Conservation (phyloP, 768 basidiomycete genomes). For the Suillus weaverae region DNA sequence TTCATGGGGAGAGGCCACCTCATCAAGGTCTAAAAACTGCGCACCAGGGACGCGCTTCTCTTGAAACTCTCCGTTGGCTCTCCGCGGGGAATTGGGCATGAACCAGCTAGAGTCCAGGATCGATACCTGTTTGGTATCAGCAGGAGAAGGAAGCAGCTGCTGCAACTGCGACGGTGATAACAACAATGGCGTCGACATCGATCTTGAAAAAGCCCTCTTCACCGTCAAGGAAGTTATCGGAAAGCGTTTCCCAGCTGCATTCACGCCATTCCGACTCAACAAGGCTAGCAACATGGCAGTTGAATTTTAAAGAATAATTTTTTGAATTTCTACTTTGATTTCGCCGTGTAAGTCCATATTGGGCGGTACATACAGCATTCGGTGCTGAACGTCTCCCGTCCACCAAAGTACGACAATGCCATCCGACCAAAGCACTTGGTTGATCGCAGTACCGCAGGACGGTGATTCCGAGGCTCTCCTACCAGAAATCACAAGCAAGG, state of each 20-base stretch:
- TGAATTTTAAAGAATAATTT: slow-evolving; percentile 14
- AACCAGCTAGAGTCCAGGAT: slow-evolving; percentile 87
- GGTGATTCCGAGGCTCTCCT: slow-evolving; percentile 78
- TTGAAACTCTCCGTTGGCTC: slow-evolving; percentile 66
- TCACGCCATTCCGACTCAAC: slow-evolving; percentile 11
- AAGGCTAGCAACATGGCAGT: slow-evolving; percentile 8
- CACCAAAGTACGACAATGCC: slow-evolving; percentile 59
- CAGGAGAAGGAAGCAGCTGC: slow-evolving; percentile 31
- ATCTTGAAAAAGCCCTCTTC: slow-evolving; percentile 39
- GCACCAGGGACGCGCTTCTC: slow-evolving; percentile 69
- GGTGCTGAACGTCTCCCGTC: slow-evolving; percentile 9
- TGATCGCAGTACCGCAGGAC: slow-evolving; percentile 83
- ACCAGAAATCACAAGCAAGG: slow-evolving; percentile 64
- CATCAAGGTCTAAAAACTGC: slow-evolving; percentile 77
- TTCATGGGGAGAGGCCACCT: slow-evolving; percentile 69
- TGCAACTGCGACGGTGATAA: slow-evolving; percentile 52
- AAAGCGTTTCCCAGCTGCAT: slow-evolving; percentile 3
- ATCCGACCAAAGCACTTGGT: slow-evolving; percentile 94
- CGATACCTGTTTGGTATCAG: slow-evolving; percentile 21
- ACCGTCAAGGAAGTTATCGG: slow-evolving; percentile 4
- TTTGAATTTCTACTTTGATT: slow-evolving; percentile 13
- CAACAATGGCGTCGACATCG: slow-evolving; percentile 43
- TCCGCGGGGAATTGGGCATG: slow-evolving; percentile 86
- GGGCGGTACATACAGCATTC: slow-evolving; percentile 1
- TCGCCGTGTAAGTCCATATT: slow-evolving; percentile 14